A percentile compares a stretch with the other conserved stretches of the same genome.
These are phyloP conservation scores for Elsinoe necatrix DNA, from an alignment of 2,329 filamentous ascomycete genomes.

Conservation along the genomic window DNA sequence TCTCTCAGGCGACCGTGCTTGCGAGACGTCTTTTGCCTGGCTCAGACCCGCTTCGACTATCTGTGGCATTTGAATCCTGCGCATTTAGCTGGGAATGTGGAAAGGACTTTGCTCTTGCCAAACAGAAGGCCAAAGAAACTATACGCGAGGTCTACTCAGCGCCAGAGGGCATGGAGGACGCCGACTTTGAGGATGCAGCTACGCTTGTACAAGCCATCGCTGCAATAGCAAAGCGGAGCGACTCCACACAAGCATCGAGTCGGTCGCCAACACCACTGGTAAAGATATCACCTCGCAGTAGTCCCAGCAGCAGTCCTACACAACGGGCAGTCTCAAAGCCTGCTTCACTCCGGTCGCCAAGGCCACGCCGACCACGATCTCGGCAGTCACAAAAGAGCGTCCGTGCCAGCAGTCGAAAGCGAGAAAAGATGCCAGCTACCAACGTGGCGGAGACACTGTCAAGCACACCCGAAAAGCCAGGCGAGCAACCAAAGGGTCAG, in stretches of 20 bases:
- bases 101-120: conserved; percentile 68
- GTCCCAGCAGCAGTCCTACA: conserved; percentile 25
- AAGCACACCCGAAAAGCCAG: conserved; percentile 13
- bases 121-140: conserved; percentile 68
- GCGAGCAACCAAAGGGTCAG: conserved; percentile 18
- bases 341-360: conserved; percentile 14
- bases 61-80: conserved; percentile 83
- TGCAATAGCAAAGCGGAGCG: conserved; percentile 78
- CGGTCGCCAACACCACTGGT: background rate
- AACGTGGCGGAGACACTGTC: background rate
- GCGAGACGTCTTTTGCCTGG: conserved; percentile 72
- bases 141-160: conserved; percentile 89
- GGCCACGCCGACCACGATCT: background rate
- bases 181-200: conserved; percentile 87
- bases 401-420: background rate
- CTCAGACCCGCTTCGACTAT: conserved; percentile 80
- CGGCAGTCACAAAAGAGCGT: conserved; percentile 1
- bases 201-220: conserved; percentile 78
- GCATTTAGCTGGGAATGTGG: conserved; percentile 91
- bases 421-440: conserved; percentile 3
- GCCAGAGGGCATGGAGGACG: conserved; percentile 85
- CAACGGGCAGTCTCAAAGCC: conserved; percentile 3
- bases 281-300: conserved; percentile 24
- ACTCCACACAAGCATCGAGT: conserved; percentile 15
- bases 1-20: conserved; percentile 65